Evolutionary conservation across 805 yeast genomes (phyloP), one percentile per base, ranked within the genome.

Genomic region (Candida boleticola): DNA sequence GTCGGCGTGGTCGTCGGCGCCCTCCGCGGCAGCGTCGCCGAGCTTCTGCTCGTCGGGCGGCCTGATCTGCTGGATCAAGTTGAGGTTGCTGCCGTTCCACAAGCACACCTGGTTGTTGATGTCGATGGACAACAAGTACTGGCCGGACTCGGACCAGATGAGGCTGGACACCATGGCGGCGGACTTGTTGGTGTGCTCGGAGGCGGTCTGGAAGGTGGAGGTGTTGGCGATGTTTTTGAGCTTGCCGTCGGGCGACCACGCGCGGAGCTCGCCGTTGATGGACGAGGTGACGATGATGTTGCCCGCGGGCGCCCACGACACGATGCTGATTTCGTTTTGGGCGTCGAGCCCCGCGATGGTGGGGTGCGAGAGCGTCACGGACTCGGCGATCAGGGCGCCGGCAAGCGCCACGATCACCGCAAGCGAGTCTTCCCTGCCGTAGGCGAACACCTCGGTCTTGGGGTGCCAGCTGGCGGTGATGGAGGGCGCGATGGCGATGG

Each of bases 181-280:
- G 7, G 44, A 46, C 11, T 30, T 34, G n/a, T 23, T 40, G 2
- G 43, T 10, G 20, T 11, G 18, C 14, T 45, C 54, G 10, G 49
- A 35, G 27, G 44, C 44, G 20, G 35, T 14, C 35, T 31, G 35
- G 11, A 36, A 25, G 6, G 31, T 36, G n/a, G 39, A 36, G 20
- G 39, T 41, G 39, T 60, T 66, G 27, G 66, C 66, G 14, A 69
- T 56, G 45, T 80, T 82, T 44, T 77, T 68, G 29, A 88, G 65
- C 23, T 75, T 73, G 0, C 96, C 95, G 36, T 79, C 83, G 0
- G 77, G 69, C 9, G 82, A 75, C 95, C 96, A 89, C n/a, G 86
- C 67, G 42, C 92, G 65, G 6, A 89, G 53, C 51, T 85, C 92
- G 11, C 96, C 96, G 53, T 74, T 74, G 41, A 74, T 78, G 2